Base-by-base conservation (phyloP, 768 basidiomycete species). In the Phlebiopsis flavidoalba region DNA sequence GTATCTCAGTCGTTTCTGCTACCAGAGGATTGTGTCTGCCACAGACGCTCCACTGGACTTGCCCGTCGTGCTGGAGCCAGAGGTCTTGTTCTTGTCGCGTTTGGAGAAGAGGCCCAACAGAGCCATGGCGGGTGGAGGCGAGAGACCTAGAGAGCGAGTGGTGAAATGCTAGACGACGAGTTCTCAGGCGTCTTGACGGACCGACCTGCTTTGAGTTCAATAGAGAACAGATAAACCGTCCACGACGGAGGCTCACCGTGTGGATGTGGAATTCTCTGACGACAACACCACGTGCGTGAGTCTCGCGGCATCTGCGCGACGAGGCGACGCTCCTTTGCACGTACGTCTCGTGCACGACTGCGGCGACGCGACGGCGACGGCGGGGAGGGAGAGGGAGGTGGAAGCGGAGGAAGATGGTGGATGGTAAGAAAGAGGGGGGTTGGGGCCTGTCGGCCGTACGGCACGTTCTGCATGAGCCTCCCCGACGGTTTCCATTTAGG, bases 71-170 rank as follows among this genome's bases (percentile, higher is more conserved):
- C 33, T 59, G 56, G 24, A 64, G 58, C 37, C 49, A 40, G 59
- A 35, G 14, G 53, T 8, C 63, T 62, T 66, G 59, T 63, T 60
- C 62, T 71, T 71, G 66, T 71, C 69, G 57, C 66, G 66, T 58
- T 67, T 70, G 46, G 66, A 63, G 63, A 71, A 71, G 52, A 71
- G 55, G 54, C 67, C 69, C 50, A 71, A 63, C 43, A 71, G 53
- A 15, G 70, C 63, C 70, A 71, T 71, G 35, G 62, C 37, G 60
- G 61, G 53, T 54, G 43, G 36, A 37, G 37, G 59, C 8, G 53
- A 55, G 58, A 63, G 57, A 55, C 49, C 57, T 49, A 57, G 57
- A 47, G 46, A 26, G 24, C 46, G 17, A 57, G 57, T 53, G 52
- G 57, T 53, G 51, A 57, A 31, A 52, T n/a, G 48, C 33, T 35